Conservation (phyloP, 495 filamentous ascomycete genomes). For the Hypoxylon trugodes region DNA sequence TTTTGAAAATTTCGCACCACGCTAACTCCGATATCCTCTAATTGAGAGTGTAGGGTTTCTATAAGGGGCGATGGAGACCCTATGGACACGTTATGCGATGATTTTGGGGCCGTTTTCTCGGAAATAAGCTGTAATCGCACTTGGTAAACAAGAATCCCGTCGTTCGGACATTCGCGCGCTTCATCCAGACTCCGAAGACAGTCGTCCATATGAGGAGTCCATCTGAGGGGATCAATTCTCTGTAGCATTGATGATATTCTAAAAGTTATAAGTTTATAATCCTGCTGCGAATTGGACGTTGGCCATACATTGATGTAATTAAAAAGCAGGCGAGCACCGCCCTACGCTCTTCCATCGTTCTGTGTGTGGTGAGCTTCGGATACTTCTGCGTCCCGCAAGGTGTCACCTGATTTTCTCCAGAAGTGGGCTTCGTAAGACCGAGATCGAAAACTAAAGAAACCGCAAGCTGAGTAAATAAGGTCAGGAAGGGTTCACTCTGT, state of each 20-base stretch:
- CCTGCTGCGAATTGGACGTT: not conserved
- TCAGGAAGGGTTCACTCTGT: not conserved
- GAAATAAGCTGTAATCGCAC: not conserved
- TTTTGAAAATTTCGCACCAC: not conserved
- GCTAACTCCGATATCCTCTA: not conserved
- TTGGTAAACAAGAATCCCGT: not conserved
- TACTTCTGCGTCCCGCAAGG: constrained; percentile 1
- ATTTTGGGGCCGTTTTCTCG: not conserved
- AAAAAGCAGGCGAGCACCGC: constrained; percentile 6
- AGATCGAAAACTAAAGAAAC: not conserved
- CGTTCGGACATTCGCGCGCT: not conserved
- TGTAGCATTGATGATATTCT: not conserved
- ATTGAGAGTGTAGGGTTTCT: too few relatives aligned
- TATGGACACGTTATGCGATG: not conserved
- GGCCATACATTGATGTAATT: not conserved
- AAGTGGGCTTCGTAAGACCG: not conserved
- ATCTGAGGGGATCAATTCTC: not conserved
- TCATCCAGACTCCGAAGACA: not conserved
- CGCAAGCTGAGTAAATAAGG: not conserved
- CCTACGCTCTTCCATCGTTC: constrained; percentile 4
- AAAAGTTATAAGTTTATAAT: not conserved
- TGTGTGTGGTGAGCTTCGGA: not conserved
- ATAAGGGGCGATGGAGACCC: not conserved
- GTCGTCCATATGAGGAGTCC: constrained; percentile 8
- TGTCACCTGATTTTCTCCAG: not conserved